Evolutionary conservation across 2,329 filamentous ascomycete species (phyloP).

Genomic region (Elsinoe australis): DNA sequence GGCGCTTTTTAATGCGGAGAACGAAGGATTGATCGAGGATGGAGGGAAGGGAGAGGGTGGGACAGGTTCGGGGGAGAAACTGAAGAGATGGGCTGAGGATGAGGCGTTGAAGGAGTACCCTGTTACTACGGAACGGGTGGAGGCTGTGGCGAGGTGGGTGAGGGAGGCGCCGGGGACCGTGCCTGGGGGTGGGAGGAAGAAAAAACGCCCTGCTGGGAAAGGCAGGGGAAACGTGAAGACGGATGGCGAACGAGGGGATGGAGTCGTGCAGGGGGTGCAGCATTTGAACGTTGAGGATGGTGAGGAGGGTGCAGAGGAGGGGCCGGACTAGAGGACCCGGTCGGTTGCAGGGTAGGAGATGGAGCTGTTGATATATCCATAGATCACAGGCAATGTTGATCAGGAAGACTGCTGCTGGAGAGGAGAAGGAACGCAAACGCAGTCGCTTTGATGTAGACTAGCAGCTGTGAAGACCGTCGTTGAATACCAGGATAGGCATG

Average conservation of each 20-base stretch:
- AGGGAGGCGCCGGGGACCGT: slow-evolving; percentile 38
- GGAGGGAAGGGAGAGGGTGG: neutral
- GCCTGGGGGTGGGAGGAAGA: slow-evolving; percentile 26
- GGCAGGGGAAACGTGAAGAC: neutral
- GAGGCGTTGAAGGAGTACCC: slow-evolving; percentile 62
- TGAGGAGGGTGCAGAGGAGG: slow-evolving; percentile 3
- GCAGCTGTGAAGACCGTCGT: too few relatives aligned
- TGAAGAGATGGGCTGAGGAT: slow-evolving; percentile 56
- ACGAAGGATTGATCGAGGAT: neutral
- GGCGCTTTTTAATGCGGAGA: slow-evolving; percentile 16
- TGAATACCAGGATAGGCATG: too few relatives aligned
- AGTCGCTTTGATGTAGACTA: too few relatives aligned
- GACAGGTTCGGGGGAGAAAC: slow-evolving; percentile 1
- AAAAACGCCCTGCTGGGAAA: slow-evolving; percentile 25
- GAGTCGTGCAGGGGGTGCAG: slow-evolving; percentile 14
- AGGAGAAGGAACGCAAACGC: too few relatives aligned
- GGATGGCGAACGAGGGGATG: neutral
- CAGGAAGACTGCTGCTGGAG: too few relatives aligned
- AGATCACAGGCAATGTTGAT: too few relatives aligned
- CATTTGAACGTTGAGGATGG: slow-evolving; percentile 16
- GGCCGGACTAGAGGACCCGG: slow-evolving; percentile 7
- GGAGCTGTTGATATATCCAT: too few relatives aligned
- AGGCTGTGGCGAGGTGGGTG: slow-evolving; percentile 63
- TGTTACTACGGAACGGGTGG: slow-evolving; percentile 61
- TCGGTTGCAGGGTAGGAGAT: too few relatives aligned